Conservation (phyloP, 208 protist genomes). For the Trypanosomatidae sp. region DNA sequence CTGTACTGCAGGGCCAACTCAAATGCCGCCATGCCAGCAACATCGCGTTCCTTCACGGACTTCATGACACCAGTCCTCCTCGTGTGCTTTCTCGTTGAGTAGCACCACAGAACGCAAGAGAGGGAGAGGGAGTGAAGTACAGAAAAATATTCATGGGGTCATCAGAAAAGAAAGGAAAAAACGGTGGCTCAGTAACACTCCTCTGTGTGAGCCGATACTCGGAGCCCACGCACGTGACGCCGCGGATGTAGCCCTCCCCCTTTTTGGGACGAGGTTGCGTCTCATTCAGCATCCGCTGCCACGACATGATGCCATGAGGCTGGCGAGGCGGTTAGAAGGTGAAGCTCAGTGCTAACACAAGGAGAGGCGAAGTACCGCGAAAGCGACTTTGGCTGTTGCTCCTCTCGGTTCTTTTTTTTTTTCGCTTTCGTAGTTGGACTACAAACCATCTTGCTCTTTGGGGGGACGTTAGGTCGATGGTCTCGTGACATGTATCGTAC, state of each 20-base stretch:
- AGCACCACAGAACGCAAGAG: background rate
- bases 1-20: conserved; percentile 84
- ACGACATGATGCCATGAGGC: background rate
- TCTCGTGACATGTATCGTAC: conserved; percentile 2
- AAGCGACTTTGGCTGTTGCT: background rate
- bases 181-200: background rate
- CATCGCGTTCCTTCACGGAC: conserved; percentile 69
- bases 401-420: background rate
- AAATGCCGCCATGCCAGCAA: conserved; percentile 78
- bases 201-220: background rate
- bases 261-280: background rate
- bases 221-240: background rate
- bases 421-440: conserved; percentile 1
- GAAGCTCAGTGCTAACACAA: background rate
- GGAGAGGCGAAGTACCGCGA: background rate
- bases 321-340: background rate
- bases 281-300: background rate
- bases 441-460: background rate
- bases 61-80: conserved; percentile 11
- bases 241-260: background rate
- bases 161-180: background rate
- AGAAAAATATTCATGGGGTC: background rate
- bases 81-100: background rate
- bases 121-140: background rate
- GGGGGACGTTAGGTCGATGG: background rate